Conservation (phyloP, 1,284 basidiomycete species). For the Marasmius tenuissimus region DNA sequence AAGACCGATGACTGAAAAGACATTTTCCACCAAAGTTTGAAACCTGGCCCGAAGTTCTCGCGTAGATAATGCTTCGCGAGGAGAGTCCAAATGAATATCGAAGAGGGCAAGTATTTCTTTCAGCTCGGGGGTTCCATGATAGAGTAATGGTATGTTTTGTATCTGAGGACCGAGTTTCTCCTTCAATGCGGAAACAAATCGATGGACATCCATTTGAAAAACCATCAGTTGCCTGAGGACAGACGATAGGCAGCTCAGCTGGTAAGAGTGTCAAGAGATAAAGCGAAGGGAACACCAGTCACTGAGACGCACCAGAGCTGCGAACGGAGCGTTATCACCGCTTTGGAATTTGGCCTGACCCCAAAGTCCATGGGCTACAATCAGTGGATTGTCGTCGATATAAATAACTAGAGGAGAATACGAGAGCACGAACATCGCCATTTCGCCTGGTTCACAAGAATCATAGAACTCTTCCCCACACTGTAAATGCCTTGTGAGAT, state of each 20-base stretch:
- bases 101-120: slow-evolving; percentile 59
- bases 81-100: slow-evolving; percentile 49
- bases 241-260: slow-evolving; percentile 67
- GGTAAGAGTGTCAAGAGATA: slow-evolving; percentile 3
- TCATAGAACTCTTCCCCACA: slow-evolving; percentile 70
- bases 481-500: slow-evolving; percentile 28
- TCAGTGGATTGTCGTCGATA: background rate
- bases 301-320: slow-evolving; percentile 50
- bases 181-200: slow-evolving; percentile 59
- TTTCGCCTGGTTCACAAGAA: slow-evolving; percentile 66
- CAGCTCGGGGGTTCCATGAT: slow-evolving; percentile 68
- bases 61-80: slow-evolving; percentile 55
- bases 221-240: slow-evolving; percentile 71
- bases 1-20: slow-evolving; percentile 66
- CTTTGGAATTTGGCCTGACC: slow-evolving; percentile 72
- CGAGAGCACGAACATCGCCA: slow-evolving; percentile 54
- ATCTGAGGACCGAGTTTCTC: slow-evolving; percentile 65
- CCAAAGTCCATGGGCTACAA: slow-evolving; percentile 66
- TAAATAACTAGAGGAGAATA: slow-evolving; percentile 2
- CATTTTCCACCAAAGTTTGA: slow-evolving; percentile 65
- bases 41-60: slow-evolving; percentile 65
- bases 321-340: slow-evolving; percentile 63
- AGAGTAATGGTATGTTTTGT: slow-evolving; percentile 65
- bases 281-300: background rate
- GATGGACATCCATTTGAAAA: slow-evolving; percentile 66